Conservation (phyloP, 169 alveolate genomes). For the Cryptosporidium bovis region DNA sequence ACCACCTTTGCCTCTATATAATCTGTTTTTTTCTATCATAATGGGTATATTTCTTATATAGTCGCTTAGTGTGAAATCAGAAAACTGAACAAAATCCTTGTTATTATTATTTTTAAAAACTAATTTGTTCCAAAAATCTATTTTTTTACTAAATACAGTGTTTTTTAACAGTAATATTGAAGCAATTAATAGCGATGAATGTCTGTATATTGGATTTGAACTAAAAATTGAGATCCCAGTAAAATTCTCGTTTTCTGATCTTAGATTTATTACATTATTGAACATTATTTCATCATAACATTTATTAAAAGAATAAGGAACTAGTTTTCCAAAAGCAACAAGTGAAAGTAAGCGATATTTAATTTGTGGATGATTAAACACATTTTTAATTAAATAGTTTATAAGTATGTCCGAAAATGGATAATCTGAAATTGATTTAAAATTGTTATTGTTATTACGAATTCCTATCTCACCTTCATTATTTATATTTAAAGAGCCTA, state of each 20-base stretch:
- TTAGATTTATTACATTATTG: background rate
- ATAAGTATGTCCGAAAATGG: conserved; percentile 37
- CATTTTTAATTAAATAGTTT: conserved; percentile 30
- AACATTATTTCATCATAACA: background rate
- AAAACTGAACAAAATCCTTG: background rate
- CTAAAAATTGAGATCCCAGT: background rate
- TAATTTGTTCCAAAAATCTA: conserved; percentile 4
- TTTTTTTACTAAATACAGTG: background rate
- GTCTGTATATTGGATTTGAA: conserved; percentile 28
- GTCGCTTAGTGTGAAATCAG: conserved; percentile 55
- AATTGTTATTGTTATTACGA: background rate
- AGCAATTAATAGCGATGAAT: conserved; percentile 31
- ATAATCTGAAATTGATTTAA: background rate
- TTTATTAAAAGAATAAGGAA: conserved; percentile 5
- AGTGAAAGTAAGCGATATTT: conserved; percentile 28
- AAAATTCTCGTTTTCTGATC: background rate
- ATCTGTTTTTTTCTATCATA: conserved; percentile 65
- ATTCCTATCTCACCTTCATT: conserved; percentile 5
- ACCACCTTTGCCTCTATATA: conserved; percentile 78
- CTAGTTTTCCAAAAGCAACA: conserved; percentile 22
- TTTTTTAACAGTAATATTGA: conserved; percentile 1
- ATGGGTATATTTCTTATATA: conserved; percentile 59
- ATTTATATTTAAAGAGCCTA: conserved; percentile 21
- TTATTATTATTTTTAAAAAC: background rate
- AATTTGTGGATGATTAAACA: conserved; percentile 46